Percentiles rank a stretch among this genome's conserved stretches.
These are phyloP conservation scores for Candida xyloterini DNA, from an alignment of 805 yeast genomes.

Conservation along the genomic window DNA sequence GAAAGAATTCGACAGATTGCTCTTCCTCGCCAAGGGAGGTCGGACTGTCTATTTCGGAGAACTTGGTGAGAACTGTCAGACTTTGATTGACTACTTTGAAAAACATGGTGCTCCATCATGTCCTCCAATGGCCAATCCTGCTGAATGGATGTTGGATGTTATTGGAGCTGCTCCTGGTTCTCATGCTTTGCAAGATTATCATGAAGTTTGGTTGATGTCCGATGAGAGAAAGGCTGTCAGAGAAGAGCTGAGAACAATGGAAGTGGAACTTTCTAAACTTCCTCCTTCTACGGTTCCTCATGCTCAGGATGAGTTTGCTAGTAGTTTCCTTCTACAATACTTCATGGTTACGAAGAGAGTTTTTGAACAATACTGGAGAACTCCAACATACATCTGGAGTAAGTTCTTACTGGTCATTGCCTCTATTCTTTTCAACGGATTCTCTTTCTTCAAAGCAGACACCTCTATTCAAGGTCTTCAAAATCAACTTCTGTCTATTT, in stretches of 20 bases:
- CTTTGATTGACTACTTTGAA: constrained; percentile 66
- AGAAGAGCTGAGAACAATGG: constrained; percentile 62
- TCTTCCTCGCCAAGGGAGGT: constrained; percentile 70
- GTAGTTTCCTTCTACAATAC: constrained; percentile 41
- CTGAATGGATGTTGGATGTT: constrained; percentile 89
- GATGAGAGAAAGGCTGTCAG: constrained; percentile 56
- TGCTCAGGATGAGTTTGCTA: constrained; percentile 40
- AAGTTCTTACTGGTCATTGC: constrained; percentile 50
- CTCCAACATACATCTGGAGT: constrained; percentile 57
- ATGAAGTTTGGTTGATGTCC: constrained; percentile 76
- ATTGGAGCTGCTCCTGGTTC: constrained; percentile 84
- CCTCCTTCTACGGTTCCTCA: constrained; percentile 34
- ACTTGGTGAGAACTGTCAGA: constrained; percentile 52
- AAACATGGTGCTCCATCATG: constrained; percentile 61
- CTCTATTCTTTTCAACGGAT: constrained; percentile 62
- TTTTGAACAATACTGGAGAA: constrained; percentile 61
- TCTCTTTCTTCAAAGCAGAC: constrained; percentile 64
- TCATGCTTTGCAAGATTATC: constrained; percentile 67
- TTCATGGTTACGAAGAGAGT: constrained; percentile 49
- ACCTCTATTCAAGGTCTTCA: constrained; percentile 67
- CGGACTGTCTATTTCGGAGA: constrained; percentile 75
- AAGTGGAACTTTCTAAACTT: constrained; percentile 46
- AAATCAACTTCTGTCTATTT: constrained; percentile 75
- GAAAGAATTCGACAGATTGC: constrained; percentile 73
- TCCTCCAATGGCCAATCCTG: constrained; percentile 72